These are phyloP conservation scores for Phytophthora crassamura DNA, from an alignment of 352 stramenopile species.

Conservation along the genomic window DNA sequence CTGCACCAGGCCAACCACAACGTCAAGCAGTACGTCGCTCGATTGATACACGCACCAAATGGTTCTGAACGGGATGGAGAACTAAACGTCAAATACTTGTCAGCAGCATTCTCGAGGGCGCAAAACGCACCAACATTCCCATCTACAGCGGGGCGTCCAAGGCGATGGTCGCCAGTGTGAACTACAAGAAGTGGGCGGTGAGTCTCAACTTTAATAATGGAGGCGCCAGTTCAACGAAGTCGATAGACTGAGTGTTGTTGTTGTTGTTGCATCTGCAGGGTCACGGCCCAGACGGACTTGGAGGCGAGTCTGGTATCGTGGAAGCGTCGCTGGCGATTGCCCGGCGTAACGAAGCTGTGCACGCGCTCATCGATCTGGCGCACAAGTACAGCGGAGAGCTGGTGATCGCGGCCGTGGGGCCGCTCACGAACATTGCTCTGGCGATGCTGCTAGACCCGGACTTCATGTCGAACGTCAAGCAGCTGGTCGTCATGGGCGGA, in stretches of 20 bases:
- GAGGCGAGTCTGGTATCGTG: constrained; percentile 55
- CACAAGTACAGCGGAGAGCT: constrained; percentile 69
- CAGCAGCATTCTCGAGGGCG: constrained; percentile 66
- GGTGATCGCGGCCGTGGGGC: constrained; percentile 77
- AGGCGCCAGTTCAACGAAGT: not conserved
- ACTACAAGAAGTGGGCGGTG: constrained; percentile 68
- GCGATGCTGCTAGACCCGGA: constrained; percentile 74
- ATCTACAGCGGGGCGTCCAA: constrained; percentile 72
- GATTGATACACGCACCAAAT: not conserved
- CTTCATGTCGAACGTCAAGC: constrained; percentile 68
- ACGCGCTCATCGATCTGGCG: constrained; percentile 64
- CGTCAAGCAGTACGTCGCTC: constrained; percentile 64
- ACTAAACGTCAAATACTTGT: not conserved
- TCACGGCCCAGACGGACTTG: constrained; percentile 77
- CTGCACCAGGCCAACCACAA: constrained; percentile 87
- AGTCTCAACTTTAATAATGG: not conserved
- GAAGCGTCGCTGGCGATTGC: constrained; percentile 35
- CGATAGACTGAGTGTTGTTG: not conserved
- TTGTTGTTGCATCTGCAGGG: constrained; percentile 34
- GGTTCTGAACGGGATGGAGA: not conserved
- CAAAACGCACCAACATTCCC: constrained; percentile 54
- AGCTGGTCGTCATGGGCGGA: constrained; percentile 80
- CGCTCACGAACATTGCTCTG: constrained; percentile 83
- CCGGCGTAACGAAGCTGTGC: constrained; percentile 69
- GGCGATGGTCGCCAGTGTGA: constrained; percentile 71